phyloP scores from a whole-genome alignment of 1,284 basidiomycete genomes.

The Cutaneotrichosporon cutaneum region DNA sequence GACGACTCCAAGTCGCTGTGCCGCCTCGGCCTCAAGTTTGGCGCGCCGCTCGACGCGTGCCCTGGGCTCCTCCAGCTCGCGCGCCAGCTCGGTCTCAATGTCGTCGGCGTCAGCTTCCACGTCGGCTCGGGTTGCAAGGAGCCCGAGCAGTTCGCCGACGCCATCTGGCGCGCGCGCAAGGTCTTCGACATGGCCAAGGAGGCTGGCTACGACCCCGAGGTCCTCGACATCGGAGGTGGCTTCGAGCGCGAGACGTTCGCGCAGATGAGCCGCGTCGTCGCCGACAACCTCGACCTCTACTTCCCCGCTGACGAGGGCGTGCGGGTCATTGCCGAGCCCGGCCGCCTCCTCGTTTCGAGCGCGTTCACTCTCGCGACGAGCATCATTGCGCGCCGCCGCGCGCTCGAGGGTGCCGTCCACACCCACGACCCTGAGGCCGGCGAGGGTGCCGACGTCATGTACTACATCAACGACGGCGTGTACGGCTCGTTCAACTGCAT shows the following conservation, averaged over 20 bases:
- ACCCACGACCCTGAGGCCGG: constrained; percentile 18
- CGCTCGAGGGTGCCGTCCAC: constrained; percentile 25
- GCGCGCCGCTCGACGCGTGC: constrained; percentile 82
- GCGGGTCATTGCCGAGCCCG: constrained; percentile 93
- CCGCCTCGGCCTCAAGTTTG: constrained; percentile 93
- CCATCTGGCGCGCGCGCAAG: constrained; percentile 74
- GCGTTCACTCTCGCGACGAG: constrained; percentile 93
- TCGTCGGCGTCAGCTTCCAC: constrained; percentile 96
- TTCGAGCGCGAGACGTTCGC: constrained; percentile 91
- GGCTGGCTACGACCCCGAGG: constrained; percentile 75
- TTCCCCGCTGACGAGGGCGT: constrained; percentile 77
- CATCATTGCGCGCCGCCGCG: constrained; percentile 82
- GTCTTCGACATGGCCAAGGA: constrained; percentile 86
- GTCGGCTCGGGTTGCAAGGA: constrained; percentile 97
- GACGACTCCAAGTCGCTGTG: constrained; percentile 96
- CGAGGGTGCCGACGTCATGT: constrained; percentile 55
- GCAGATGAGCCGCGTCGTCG: constrained; percentile 71
- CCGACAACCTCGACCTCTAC: constrained; percentile 69
- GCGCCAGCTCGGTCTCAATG: constrained; percentile 73
- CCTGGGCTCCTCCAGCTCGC: constrained; percentile 78
- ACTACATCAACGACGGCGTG: constrained; percentile 97
- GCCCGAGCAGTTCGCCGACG: constrained; percentile 83
- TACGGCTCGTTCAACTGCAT: constrained; percentile 99
- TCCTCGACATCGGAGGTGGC: constrained; percentile 93
- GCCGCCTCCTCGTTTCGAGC: constrained; percentile 86